Evolutionary conservation across 1,284 basidiomycete genomes (phyloP), one percentile per base, ranked within the genome.

Genomic region (Cryptococcus sp.): DNA sequence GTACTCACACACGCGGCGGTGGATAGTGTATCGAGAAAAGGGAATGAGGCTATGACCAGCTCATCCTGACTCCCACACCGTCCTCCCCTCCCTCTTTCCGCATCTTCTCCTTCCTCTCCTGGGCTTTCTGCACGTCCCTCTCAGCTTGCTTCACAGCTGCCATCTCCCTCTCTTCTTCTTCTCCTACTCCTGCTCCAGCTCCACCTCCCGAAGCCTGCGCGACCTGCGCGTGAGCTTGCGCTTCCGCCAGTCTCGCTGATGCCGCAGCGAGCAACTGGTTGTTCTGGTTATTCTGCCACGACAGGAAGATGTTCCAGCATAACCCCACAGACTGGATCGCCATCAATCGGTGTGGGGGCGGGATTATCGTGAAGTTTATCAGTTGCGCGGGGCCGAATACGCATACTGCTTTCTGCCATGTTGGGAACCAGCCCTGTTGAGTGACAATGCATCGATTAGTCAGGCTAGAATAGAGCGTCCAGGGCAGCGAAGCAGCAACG

Each of bases 371-470:
- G 70, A 93, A 93, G 80, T 93, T 93, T 80, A 91, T 79, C 56
- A 89, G 74, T 73, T 93, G 90, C 0, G 89, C 85, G 0, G 91
- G 91, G 47, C 87, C 82, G 73, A 89, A 92, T 10, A 91, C 89
- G 15, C 79, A 82, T 11, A 74, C 61, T 7, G 70, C 70, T 60
- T 71, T 71, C 23, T 63, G 60, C 66, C 70, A 73, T 10, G 70
- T 72, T 13, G 68, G 67, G 45, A 71, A 62, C 62, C 71, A 75
- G 1, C 68, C 66, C 70, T 74, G 13, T 2, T 5, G 6, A n/a
- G 42, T 13, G 42, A 11, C n/a, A 19, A 6, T 8, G 42, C 42
- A 15, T 22, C 8, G 39, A n/a, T n/a, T n/a, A n/a, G n/a, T 11
- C 39, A 41, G 39, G n/a, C 39, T n/a, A 41, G n/a, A n/a, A n/a